These are phyloP conservation scores for Penicillium sp. DNA, from an alignment of 2,329 filamentous ascomycete species.

Conservation along the genomic window DNA sequence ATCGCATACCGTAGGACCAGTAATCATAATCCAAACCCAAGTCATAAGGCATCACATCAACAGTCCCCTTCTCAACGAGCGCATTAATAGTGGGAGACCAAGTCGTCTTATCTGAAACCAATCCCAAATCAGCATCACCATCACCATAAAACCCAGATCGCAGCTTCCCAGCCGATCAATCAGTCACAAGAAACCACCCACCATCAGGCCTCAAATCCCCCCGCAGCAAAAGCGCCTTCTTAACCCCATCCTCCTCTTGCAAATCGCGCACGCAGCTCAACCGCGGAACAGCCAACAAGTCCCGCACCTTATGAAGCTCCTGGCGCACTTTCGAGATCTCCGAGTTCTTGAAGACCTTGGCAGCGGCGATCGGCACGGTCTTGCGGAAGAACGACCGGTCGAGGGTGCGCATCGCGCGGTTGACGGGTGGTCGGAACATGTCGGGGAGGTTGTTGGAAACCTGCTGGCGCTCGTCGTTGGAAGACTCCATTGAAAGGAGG, in stretches of 20 bases:
- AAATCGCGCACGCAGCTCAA: constrained; percentile 59
- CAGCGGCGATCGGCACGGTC: constrained; percentile 73
- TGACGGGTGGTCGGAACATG: constrained; percentile 77
- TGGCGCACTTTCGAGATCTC: constrained; percentile 72
- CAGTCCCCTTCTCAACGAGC: constrained; percentile 65
- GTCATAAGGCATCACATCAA: constrained; percentile 73
- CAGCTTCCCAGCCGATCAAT: background rate
- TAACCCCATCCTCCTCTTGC: constrained; percentile 56
- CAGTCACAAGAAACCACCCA: constrained; percentile 9
- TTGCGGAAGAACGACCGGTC: constrained; percentile 82
- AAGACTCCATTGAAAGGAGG: constrained; percentile 24
- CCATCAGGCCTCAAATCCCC: constrained; percentile 41
- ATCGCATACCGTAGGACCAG: constrained; percentile 72
- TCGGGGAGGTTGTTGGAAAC: constrained; percentile 30
- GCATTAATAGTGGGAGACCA: constrained; percentile 72
- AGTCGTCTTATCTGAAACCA: constrained; percentile 62
- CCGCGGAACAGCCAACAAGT: constrained; percentile 65
- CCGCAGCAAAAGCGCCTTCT: constrained; percentile 42
- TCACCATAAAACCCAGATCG: background rate
- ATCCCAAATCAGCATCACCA: background rate
- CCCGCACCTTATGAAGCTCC: constrained; percentile 63
- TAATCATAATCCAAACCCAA: constrained; percentile 78
- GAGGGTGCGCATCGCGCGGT: constrained; percentile 75
- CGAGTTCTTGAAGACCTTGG: constrained; percentile 71
- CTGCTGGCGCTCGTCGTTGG: constrained; percentile 14